Conservation (phyloP, 805 yeast species). For the Wickerhamiella alocasiicola region DNA sequence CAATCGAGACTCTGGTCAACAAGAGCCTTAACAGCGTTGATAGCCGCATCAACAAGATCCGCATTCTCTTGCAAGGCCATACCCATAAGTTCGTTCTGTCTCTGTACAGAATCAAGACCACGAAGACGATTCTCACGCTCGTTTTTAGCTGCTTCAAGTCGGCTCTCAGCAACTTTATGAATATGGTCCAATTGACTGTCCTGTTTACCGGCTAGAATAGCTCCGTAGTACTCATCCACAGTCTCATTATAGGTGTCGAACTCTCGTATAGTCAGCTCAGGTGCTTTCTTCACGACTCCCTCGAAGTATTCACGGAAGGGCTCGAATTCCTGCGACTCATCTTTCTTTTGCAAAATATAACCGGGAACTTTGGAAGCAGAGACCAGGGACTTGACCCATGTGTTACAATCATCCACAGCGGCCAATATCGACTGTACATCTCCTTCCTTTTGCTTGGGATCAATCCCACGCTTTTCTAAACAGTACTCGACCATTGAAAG, state of each 20-base stretch:
- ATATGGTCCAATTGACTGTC: slow-evolving; percentile 55
- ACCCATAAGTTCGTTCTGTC: slow-evolving; percentile 54
- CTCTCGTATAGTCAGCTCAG: slow-evolving; percentile 18
- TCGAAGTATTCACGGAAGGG: slow-evolving; percentile 24
- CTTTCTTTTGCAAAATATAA: slow-evolving; percentile 16
- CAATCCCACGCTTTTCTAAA: slow-evolving; percentile 36
- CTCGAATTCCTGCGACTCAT: slow-evolving; percentile 21
- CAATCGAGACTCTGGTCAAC: slow-evolving; percentile 86
- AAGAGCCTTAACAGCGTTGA: slow-evolving; percentile 48
- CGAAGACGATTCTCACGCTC: slow-evolving; percentile 64
- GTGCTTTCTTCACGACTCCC: slow-evolving; percentile 32
- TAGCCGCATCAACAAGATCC: slow-evolving; percentile 59
- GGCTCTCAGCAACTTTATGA: slow-evolving; percentile 48
- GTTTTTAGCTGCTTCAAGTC: slow-evolving; percentile 58
- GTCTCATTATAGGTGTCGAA: slow-evolving; percentile 66
- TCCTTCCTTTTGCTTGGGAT: slow-evolving; percentile 31
- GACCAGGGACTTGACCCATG: slow-evolving; percentile 16
- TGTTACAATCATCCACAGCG: slow-evolving; percentile 27
- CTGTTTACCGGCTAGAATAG: slow-evolving; percentile 69
- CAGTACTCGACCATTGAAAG: slow-evolving; percentile 61
- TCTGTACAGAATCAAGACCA: slow-evolving; percentile 50
- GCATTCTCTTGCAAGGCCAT: slow-evolving; percentile 59
- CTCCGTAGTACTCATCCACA: slow-evolving; percentile 71
- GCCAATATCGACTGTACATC: slow-evolving; percentile 18
- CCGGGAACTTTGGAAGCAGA: slow-evolving; percentile 12